A percentile compares a stretch with the other conserved stretches of the same genome.
Evolutionary conservation across 805 yeast genomes (phyloP).

Genomic region (Saccharomycopsis capsularis): DNA sequence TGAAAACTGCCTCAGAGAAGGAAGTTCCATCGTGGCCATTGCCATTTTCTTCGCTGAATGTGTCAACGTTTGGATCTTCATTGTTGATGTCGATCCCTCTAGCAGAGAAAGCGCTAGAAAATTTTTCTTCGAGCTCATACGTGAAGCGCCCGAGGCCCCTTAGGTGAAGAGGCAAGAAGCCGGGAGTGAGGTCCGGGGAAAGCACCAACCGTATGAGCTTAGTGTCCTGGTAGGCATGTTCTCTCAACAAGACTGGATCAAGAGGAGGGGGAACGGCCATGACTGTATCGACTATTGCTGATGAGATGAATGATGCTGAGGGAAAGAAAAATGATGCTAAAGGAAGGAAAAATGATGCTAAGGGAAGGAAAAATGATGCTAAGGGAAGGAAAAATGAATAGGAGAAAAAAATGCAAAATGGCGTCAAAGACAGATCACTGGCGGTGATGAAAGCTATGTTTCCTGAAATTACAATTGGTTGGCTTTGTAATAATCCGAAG

Average conservation of each 20-base stretch:
- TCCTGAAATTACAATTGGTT: too few relatives aligned
- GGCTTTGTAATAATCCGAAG: too few relatives aligned
- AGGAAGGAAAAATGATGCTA: too few relatives aligned
- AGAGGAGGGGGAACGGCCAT: constrained; percentile 31
- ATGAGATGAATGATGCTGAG: neutral
- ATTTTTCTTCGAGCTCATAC: constrained; percentile 6
- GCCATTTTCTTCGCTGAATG: too few relatives aligned
- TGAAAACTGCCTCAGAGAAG: constrained; percentile 25
- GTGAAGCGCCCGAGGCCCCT: constrained; percentile 19
- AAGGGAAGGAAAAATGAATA: neutral
- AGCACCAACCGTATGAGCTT: constrained; percentile 12
- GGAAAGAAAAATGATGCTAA: too few relatives aligned
- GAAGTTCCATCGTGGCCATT: constrained; percentile 25
- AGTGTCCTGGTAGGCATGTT: constrained; percentile 31
- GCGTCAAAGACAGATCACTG: neutral
- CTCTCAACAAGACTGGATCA: constrained; percentile 32
- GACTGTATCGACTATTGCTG: neutral
- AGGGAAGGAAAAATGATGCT: neutral
- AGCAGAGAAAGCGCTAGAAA: constrained; percentile 4
- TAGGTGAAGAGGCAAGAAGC: constrained; percentile 14
- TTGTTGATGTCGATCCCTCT: constrained; percentile 10
- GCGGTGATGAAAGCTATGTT: neutral
- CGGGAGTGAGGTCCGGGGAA: constrained; percentile 1
- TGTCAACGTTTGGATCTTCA: constrained; percentile 13
- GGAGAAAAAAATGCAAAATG: neutral